phyloP scores from a whole-genome alignment of 2,329 filamentous ascomycete genomes.

The Fusarium metavorans region DNA sequence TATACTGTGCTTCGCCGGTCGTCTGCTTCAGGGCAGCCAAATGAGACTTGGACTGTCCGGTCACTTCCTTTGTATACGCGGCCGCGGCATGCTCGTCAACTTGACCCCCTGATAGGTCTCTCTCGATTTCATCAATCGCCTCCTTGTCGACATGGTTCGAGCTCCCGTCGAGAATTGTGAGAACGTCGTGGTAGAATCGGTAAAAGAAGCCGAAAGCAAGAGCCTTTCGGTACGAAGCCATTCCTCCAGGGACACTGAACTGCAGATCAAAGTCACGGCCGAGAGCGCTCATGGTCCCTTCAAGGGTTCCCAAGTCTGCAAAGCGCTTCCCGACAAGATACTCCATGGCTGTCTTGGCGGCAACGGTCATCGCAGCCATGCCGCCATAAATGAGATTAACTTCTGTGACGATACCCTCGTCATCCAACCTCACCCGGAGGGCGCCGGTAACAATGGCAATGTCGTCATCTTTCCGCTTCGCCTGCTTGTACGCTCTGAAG shows the following conservation, averaged over 20 bases:
- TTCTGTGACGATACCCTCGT: slow-evolving; percentile 76
- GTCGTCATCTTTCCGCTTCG: slow-evolving; percentile 97
- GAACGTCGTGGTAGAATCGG: slow-evolving; percentile 92
- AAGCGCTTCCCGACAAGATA: slow-evolving; percentile 84
- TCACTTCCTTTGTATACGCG: slow-evolving; percentile 83
- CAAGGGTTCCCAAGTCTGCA: slow-evolving; percentile 83
- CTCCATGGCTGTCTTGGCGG: slow-evolving; percentile 81
- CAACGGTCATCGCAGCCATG: slow-evolving; percentile 93
- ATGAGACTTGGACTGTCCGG: slow-evolving; percentile 89
- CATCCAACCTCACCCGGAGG: slow-evolving; percentile 78
- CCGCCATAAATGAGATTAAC: slow-evolving; percentile 91
- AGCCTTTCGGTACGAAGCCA: slow-evolving; percentile 95
- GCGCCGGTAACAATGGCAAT: slow-evolving; percentile 97
- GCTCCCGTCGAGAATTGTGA: slow-evolving; percentile 69
- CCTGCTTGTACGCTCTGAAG: slow-evolving; percentile 92
- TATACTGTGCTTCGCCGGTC: slow-evolving; percentile 95
- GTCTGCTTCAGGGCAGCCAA: slow-evolving; percentile 93
- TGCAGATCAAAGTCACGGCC: slow-evolving; percentile 88
- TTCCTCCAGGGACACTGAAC: slow-evolving; percentile 94
- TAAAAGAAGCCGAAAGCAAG: slow-evolving; percentile 96
- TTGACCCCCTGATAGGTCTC: slow-evolving; percentile 82
- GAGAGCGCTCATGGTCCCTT: slow-evolving; percentile 90
- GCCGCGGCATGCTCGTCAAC: slow-evolving; percentile 81
- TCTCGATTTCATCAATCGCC: slow-evolving; percentile 85
- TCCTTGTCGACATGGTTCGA: slow-evolving; percentile 72